These are phyloP conservation scores for Exserohilum turcica DNA, from an alignment of 2,329 filamentous ascomycete genomes.

Conservation along the genomic window DNA sequence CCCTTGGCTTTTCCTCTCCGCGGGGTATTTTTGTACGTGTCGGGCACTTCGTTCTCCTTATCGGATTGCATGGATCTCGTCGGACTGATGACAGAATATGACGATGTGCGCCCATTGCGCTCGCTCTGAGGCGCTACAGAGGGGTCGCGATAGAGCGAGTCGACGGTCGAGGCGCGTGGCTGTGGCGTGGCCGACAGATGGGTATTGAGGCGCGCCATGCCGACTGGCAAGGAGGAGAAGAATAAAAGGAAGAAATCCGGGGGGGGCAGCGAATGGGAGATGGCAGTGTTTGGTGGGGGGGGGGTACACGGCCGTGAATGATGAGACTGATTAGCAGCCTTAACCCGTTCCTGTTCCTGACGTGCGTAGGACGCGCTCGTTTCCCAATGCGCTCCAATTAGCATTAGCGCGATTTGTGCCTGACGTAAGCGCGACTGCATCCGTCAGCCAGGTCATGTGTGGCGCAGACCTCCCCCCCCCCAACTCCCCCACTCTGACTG, in stretches of 20 bases:
- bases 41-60: conserved; percentile 51
- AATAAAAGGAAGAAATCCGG: neutral
- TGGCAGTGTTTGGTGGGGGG: neutral
- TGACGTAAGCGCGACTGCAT: conserved; percentile 19
- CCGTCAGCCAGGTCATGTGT: conserved; percentile 27
- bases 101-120: conserved; percentile 27
- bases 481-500: conserved; percentile 21
- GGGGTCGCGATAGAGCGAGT: conserved; percentile 47
- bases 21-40: conserved; percentile 37
- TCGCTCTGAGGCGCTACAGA: conserved; percentile 31
- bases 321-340: conserved; percentile 1
- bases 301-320: neutral
- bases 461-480: neutral
- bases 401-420: conserved; percentile 25
- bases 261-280: neutral
- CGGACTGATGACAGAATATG: conserved; percentile 43
- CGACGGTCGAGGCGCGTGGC: conserved; percentile 37
- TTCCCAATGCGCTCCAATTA: conserved; percentile 6
- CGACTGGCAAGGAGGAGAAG: neutral
- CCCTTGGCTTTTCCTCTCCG: conserved; percentile 51
- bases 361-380: conserved; percentile 15
- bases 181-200: conserved; percentile 37
- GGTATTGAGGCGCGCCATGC: conserved; percentile 48
- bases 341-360: conserved; percentile 1
- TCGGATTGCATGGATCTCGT: conserved; percentile 46